Base-by-base conservation (phyloP, 75 land plant genomes). In the Cupressus sempervirens region DNA sequence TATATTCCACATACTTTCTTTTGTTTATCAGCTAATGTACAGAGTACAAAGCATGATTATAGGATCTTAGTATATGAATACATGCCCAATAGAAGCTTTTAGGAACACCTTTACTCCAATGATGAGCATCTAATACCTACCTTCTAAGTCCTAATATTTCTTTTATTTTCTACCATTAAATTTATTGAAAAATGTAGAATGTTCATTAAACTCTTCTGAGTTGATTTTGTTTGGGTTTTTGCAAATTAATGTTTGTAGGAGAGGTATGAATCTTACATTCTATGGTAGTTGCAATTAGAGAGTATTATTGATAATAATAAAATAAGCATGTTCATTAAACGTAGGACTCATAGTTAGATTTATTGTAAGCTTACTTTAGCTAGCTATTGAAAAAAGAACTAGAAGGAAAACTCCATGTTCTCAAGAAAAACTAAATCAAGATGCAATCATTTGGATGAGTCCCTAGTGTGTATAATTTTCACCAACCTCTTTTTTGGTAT, bases 21-120 rank as follows among this genome's bases (percentile, higher is more conserved):
- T 90, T 90, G 70, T 84, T 95, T 62, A 89, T 95, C 13, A 94
- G 96, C 62, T 95, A 95, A 82, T 95, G 96, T 88, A 94, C 96
- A 23, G 96, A n/a, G n/a, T n/a, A n/a, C n/a, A n/a, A n/a, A 95
- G 84, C 92, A 92, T 76, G 85, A 93, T 16, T 93, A 95, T 84
- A 87, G 96, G 81, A 88, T 92, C 12, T 90, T 95, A 4, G 89
- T 92, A 30, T 95, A 91, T 84, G 94, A 95, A 67, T 93, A 58
- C 90, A 93, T 95, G 93, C 91, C 93, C 15, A 93, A 93, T 90
- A 92, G 92, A 14, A 90, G 87, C 77, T 91, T 95, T 11, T 89
- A 95, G 34, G 86, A 92, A 1, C 95, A 93, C 72, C 94, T 95
- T 29, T 91, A 93, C 81, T 86, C 85, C 11, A 35, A 70, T 10